phyloP scores from a whole-genome alignment of 2,329 filamentous ascomycete species.

The Aspergillus sojae region DNA sequence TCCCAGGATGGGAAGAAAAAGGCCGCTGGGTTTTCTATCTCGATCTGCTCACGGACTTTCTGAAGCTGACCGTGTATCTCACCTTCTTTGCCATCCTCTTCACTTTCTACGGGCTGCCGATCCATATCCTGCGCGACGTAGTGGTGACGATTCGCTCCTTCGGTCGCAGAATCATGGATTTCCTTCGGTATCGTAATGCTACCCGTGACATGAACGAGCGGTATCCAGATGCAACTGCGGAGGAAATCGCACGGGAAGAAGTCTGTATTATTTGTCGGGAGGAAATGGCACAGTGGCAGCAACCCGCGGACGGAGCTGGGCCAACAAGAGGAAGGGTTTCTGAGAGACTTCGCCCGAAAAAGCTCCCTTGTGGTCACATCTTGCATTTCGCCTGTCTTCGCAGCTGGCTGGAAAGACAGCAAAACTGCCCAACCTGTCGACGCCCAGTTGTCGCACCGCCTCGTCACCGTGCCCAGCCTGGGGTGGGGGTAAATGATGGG shows the following conservation, averaged over 20 bases:
- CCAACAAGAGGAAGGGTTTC: slow-evolving; percentile 56
- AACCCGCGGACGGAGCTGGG: slow-evolving; percentile 46
- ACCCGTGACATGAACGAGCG: slow-evolving; percentile 89
- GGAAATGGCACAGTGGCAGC: slow-evolving; percentile 83
- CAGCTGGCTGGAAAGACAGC: slow-evolving; percentile 95
- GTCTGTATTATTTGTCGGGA: slow-evolving; percentile 98
- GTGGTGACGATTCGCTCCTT: slow-evolving; percentile 94
- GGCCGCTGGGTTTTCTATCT: slow-evolving; percentile 88
- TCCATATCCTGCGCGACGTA: slow-evolving; percentile 94
- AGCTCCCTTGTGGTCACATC: slow-evolving; percentile 93
- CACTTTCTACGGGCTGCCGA: slow-evolving; percentile 90
- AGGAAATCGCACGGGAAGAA: slow-evolving; percentile 82
- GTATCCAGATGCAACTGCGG: slow-evolving; percentile 86
- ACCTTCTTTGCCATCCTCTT: slow-evolving; percentile 93
- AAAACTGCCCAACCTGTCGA: slow-evolving; percentile 94
- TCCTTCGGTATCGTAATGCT: slow-evolving; percentile 86
- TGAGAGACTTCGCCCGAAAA: slow-evolving; percentile 87
- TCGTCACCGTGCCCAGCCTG: slow-evolving; percentile 35
- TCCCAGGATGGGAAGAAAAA: slow-evolving; percentile 95
- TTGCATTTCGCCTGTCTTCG: slow-evolving; percentile 92
- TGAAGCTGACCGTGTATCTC: slow-evolving; percentile 87
- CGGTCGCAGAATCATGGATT: slow-evolving; percentile 82
- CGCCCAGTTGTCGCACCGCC: slow-evolving; percentile 69
- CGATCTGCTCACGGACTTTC: slow-evolving; percentile 83
- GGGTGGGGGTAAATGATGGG: slow-evolving; percentile 29